A percentile compares a stretch with the other conserved stretches of the same genome.
These are phyloP conservation scores for Monosporascus ibericus DNA, from an alignment of 2,329 filamentous ascomycete species.

Conservation along the genomic window DNA sequence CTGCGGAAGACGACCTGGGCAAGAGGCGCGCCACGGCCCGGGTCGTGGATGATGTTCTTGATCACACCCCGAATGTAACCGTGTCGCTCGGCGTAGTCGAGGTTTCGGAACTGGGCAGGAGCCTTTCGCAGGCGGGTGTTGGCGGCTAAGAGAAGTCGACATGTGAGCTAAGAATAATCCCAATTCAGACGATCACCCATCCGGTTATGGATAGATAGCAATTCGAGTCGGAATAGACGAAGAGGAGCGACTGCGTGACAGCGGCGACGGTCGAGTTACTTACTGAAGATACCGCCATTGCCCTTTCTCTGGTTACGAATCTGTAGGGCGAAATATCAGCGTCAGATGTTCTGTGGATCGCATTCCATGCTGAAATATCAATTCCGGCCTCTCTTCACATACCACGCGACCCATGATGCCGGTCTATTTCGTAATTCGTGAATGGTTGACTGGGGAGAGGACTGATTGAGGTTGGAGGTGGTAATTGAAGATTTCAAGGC, in stretches of 20 bases:
- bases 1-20: conserved; percentile 96
- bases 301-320: conserved; percentile 56
- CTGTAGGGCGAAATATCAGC: conserved; percentile 21
- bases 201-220: not conserved
- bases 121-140: conserved; percentile 92
- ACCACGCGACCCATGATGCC: conserved; percentile 31
- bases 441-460: conserved; percentile 20
- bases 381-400: conserved; percentile 13
- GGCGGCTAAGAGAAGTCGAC: conserved; percentile 46
- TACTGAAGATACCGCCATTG: conserved; percentile 30
- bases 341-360: not conserved
- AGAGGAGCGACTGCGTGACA: not conserved
- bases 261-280: conserved; percentile 9
- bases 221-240: conserved; percentile 1
- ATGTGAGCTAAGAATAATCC: conserved; percentile 11
- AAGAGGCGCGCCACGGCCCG: conserved; percentile 95
- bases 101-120: conserved; percentile 89
- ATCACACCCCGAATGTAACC: conserved; percentile 96
- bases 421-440: conserved; percentile 29
- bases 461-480: conserved; percentile 6
- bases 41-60: conserved; percentile 99
- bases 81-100: conserved; percentile 96
- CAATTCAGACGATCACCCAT: not conserved
- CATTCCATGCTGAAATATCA: not conserved
- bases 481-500: conserved; percentile 15